Conservation (phyloP, 1,139 yeast genomes). For the Candida labiduridarum region DNA sequence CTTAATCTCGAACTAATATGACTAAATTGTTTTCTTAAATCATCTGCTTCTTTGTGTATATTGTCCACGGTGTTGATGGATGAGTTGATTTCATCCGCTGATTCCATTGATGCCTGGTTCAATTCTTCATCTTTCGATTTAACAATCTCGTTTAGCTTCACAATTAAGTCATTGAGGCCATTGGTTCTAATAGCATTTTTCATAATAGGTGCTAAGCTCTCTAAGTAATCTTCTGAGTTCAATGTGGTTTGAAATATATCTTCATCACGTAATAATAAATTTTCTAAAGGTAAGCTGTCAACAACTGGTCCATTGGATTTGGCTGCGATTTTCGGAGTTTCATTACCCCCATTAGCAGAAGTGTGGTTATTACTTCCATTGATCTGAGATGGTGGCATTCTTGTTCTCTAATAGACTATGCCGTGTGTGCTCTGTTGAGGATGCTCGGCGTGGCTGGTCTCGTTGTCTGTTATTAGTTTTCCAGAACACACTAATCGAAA, state of each 20-base stretch:
- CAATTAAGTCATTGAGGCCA: slow-evolving; percentile 58
- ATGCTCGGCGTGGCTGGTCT: too few relatives aligned
- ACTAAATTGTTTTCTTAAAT: slow-evolving; percentile 53
- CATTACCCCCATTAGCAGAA: neutral
- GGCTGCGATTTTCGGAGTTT: neutral
- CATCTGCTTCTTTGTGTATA: slow-evolving; percentile 57
- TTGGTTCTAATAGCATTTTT: slow-evolving; percentile 63
- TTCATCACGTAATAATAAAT: slow-evolving; percentile 44
- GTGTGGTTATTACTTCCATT: neutral
- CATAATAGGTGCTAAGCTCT: slow-evolving; percentile 79
- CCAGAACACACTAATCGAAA: too few relatives aligned
- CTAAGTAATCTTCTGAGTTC: slow-evolving; percentile 71
- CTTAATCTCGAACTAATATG: slow-evolving; percentile 56
- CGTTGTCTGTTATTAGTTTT: too few relatives aligned
- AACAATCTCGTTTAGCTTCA: slow-evolving; percentile 58
- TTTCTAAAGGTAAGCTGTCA: slow-evolving; percentile 43
- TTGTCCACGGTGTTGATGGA: slow-evolving; percentile 58
- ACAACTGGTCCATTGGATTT: slow-evolving; percentile 7
- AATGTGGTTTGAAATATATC: slow-evolving; percentile 52
- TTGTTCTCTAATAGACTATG: neutral
- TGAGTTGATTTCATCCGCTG: slow-evolving; percentile 59
- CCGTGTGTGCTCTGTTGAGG: too few relatives aligned
- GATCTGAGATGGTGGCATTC: slow-evolving; percentile 10
- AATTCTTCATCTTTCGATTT: slow-evolving; percentile 65
- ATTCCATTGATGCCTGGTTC: slow-evolving; percentile 59